phyloP scores from a whole-genome alignment of 352 stramenopile genomes.

The Pythium scleroteichum region DNA sequence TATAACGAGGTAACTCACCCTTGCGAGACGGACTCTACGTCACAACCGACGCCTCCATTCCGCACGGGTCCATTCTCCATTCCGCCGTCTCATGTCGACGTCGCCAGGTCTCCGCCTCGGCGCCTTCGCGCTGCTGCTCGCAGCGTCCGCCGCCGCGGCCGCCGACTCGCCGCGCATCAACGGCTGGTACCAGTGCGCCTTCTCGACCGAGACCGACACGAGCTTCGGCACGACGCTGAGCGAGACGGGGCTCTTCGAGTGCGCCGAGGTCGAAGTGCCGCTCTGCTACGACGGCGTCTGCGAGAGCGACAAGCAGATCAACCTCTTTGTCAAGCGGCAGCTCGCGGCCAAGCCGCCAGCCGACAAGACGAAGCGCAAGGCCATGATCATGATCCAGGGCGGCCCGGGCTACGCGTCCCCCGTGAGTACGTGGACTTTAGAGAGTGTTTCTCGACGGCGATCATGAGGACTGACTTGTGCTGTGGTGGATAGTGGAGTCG shows the following conservation, averaged over 20 bases:
- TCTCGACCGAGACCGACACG: constrained; percentile 27
- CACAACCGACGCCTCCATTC: no score
- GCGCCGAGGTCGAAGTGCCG: constrained; percentile 57
- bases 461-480: no score
- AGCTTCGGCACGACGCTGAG: constrained; percentile 11
- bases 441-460: no score
- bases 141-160: not conserved
- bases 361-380: constrained; percentile 1
- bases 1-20: not conserved
- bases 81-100: not conserved
- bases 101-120: not conserved
- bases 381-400: constrained; percentile 16
- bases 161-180: constrained; percentile 39
- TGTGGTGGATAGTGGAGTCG: constrained; percentile 21
- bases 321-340: constrained; percentile 43
- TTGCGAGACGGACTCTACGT: no score
- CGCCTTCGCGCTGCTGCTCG: constrained; percentile 2
- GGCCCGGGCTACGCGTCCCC: constrained; percentile 16
- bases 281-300: constrained; percentile 71
- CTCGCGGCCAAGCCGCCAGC: not conserved
- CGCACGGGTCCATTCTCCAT: no score
- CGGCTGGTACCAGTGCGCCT: constrained; percentile 59
- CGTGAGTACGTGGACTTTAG: constrained; percentile 17
- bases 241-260: constrained; percentile 35
- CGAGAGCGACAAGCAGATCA: constrained; percentile 51